phyloP scores from a whole-genome alignment of 208 protist species.

The Acanthamoeba polyphaga region DNA sequence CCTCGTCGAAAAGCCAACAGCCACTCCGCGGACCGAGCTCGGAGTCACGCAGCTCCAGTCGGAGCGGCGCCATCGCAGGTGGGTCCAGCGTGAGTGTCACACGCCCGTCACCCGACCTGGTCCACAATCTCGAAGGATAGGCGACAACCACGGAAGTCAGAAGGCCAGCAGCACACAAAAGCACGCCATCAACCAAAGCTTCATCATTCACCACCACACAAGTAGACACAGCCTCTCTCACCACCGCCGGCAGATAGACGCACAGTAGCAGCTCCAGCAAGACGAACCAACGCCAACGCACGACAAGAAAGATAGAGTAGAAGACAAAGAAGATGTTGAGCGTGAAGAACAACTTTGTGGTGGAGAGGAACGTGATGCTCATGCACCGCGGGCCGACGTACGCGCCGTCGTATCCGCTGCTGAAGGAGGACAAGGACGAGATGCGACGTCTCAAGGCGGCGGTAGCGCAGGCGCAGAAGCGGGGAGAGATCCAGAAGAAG shows the following conservation, averaged over 20 bases:
- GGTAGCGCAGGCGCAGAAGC: not conserved
- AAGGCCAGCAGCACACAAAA: not conserved
- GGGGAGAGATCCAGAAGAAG: too few relatives aligned
- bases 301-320: too few relatives aligned
- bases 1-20: not conserved
- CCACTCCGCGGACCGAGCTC: not conserved
- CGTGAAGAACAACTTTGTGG: conserved; percentile 49
- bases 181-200: not conserved
- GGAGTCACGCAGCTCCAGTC: not conserved
- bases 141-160: not conserved
- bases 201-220: not conserved
- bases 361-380: conserved; percentile 59
- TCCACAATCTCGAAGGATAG: not conserved
- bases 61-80: not conserved
- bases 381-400: conserved; percentile 14
- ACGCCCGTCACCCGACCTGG: not conserved
- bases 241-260: not conserved
- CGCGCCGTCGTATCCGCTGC: conserved; percentile 39
- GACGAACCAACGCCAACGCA: not conserved
- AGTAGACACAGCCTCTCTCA: not conserved
- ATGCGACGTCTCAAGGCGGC: not conserved
- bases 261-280: not conserved
- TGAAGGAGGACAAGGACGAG: conserved; percentile 54
- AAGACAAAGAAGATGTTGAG: conserved; percentile 18
- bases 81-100: not conserved